A percentile compares a stretch with the other conserved stretches of the same genome.
These are phyloP conservation scores for Voacanga thouarsii DNA, from an alignment of 257 asterid species.

Conservation along the genomic window DNA sequence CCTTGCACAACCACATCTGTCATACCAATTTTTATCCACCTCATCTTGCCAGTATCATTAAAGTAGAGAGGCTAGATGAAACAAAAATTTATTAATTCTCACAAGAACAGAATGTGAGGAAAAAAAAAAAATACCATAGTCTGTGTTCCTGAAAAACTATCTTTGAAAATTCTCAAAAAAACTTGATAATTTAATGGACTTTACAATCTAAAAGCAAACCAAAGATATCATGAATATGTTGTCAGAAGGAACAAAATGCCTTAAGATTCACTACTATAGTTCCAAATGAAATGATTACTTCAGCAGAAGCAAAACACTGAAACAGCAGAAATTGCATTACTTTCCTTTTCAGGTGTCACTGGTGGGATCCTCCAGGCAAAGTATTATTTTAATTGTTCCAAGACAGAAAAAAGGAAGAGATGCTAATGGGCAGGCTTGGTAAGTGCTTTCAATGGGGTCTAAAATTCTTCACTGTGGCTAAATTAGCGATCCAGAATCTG, in stretches of 20 bases:
- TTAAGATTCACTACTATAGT: neutral
- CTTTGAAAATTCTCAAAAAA: neutral
- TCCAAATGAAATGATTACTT: neutral
- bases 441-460: neutral
- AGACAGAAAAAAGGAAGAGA: neutral
- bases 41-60: neutral
- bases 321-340: neutral
- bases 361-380: neutral
- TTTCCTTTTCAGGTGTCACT: neutral
- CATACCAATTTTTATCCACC: neutral
- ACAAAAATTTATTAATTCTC: neutral
- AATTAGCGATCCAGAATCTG: neutral
- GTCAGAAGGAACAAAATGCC: neutral
- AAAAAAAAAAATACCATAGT: no score
- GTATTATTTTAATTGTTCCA: neutral
- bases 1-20: neutral
- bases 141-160: neutral
- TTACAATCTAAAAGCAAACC: neutral
- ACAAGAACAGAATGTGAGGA: neutral
- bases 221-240: neutral
- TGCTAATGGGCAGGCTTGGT: neutral
- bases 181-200: neutral
- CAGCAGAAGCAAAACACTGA: neutral
- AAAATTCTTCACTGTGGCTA: neutral
- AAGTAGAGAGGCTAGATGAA: neutral